Base-by-base conservation (phyloP, 305 asterid genomes). In the Caryopteris hybrid region DNA sequence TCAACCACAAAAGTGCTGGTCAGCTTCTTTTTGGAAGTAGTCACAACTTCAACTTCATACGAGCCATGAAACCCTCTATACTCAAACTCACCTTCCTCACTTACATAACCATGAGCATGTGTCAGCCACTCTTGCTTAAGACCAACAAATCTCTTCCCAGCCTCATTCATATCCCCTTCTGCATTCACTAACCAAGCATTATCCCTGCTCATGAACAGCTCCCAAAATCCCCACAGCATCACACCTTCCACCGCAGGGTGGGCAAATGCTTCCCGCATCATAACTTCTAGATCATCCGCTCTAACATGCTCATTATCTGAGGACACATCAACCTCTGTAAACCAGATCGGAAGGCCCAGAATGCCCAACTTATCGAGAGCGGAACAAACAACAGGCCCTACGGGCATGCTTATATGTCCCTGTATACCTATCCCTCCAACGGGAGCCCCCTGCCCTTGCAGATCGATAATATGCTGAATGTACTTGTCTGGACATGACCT, bases 171-270 rank as follows among this genome's bases (percentile, higher is more conserved):
- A 0, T 85, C 94, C 23, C 96, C 96, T 75, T 90, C 95, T 1
- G 97, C 95, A 73, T 84, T 79, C 54, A 90, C 95, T 47, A 90
- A 71, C 69, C 84, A 83, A 6, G 81, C 70, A 50, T 90, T 82
- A 2, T 86, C 89, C 27, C 94, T 66, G 70, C 88, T 81, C 95
- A 90, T 81, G 27, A 79, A 88, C 66, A 88, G 64, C 83, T 93
- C 96, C 98, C 98, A 93, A 31, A 90, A 93, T 6, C 99, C 99
- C 97, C 96, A 88, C 66, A 92, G 18, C 87, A 92, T 71, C 2
- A 90, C 79, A 4, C 98, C 98, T 3, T 90, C 97, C 14, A 92
- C 96, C 0, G 98, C 90, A 18, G 98, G 96, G 69, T 92, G 96
- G 4, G 98, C 98, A 45, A 72, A 92, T n/a, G 83, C 85, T 72